Evolutionary conservation across 2,329 filamentous ascomycete species (phyloP), one percentile per base, ranked within the genome.

Genomic region (Cercospora janseana): DNA sequence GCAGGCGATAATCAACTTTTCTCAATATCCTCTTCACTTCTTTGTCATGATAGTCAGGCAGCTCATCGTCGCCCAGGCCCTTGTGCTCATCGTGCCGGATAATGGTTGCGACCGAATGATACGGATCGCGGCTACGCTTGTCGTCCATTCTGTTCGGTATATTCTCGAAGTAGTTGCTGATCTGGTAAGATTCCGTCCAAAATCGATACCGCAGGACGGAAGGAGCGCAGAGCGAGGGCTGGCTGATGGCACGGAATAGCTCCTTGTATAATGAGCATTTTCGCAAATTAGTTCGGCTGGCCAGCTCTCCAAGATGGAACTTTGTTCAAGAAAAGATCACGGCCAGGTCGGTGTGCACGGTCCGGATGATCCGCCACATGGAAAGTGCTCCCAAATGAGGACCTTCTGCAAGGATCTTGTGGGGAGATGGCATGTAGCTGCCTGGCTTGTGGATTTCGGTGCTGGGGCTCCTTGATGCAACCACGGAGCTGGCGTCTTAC

Each of bases 11-110:
- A 32, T 59, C 57, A 13, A 59, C 56, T 28, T 57, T 60, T 59
- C 82, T 78, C 65, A 83, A 78, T 60, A 90, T 71, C 15, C 69
- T 74, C 41, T 68, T 72, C 61, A 51, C 48, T 29, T 54, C 54
- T 9, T 49, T 46, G 32, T 57, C 51, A 15, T 54, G 48, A 37
- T 57, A 57, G 18, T 57, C 51, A 6, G 54, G 54, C 31, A 51
- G 21, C 7, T 50, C 44, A 23, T 26, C 32, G 23, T 52, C 51
- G 27, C 53, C 48, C 48, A 57, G 37, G 1, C 54, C 54, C 10
- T 51, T 54, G 28, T 54, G 44, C 8, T 54, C 54, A 32, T 57
- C 45, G 29, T 52, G 44, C 7, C 24, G 37, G 10, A 46, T 46
- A 21, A 48, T 28, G 10, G 37, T 13, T 37, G 38, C 40, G 13